phyloP scores from a whole-genome alignment of 2,329 filamentous ascomycete species.

The Claviceps sp. region DNA sequence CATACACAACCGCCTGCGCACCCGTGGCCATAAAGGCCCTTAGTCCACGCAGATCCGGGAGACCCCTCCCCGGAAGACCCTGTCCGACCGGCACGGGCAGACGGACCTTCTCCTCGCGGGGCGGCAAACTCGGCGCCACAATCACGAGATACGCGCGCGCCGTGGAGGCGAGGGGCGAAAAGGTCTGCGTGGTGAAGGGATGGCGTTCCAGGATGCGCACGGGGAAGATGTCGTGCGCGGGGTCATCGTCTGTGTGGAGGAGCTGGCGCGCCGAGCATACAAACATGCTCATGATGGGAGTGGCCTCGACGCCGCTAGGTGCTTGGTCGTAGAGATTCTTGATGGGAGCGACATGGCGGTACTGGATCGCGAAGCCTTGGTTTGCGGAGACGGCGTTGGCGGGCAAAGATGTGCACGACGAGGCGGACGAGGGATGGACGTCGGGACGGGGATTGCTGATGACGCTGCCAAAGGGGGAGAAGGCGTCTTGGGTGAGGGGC shows the following conservation, averaged over 20 bases:
- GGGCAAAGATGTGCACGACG: constrained; percentile 20
- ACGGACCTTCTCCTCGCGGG: constrained; percentile 15
- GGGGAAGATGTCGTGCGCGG: constrained; percentile 30
- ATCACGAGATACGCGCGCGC: constrained; percentile 62
- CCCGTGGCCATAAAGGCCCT: constrained; percentile 68
- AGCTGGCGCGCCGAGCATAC: constrained; percentile 44
- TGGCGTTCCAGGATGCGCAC: constrained; percentile 74
- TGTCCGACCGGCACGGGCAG: constrained; percentile 16
- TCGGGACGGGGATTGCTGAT: constrained; percentile 57
- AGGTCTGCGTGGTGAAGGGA: constrained; percentile 88
- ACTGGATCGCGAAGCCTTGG: constrained; percentile 81
- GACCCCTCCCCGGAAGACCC: constrained; percentile 42
- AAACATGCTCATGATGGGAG: constrained; percentile 75
- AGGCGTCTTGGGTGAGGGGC: constrained; percentile 55
- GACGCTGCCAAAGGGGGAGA: constrained; percentile 71
- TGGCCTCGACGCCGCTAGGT: constrained; percentile 34
- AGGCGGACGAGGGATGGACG: constrained; percentile 32
- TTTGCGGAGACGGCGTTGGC: constrained; percentile 51
- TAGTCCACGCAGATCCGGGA: constrained; percentile 59
- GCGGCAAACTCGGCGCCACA: constrained; percentile 64
- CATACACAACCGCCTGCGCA: constrained; percentile 81
- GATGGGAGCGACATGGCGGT: constrained; percentile 64
- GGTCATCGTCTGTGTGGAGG: constrained; percentile 4
- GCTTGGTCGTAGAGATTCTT: constrained; percentile 56
- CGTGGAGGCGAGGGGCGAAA: constrained; percentile 56